These are phyloP conservation scores for Auriscalpium orientale DNA, from an alignment of 768 basidiomycete species.

Conservation along the genomic window DNA sequence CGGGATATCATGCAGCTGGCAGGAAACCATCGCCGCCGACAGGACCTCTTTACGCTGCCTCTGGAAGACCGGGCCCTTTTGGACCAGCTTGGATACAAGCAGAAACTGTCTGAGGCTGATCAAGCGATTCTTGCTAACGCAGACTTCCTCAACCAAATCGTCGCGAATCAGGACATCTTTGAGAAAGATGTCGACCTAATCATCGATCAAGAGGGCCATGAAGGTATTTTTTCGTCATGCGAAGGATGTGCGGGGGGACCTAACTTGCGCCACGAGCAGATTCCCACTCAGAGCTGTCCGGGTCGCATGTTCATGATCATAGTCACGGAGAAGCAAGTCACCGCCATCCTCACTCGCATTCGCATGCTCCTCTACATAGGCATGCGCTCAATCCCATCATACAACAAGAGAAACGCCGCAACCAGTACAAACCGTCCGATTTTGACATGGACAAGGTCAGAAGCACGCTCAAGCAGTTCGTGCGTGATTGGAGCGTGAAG, in stretches of 20 bases:
- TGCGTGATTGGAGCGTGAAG: slow-evolving; percentile 87
- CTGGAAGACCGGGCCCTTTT: slow-evolving; percentile 63
- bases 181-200: slow-evolving; percentile 36
- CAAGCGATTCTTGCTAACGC: slow-evolving; percentile 75
- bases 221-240: no score
- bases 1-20: slow-evolving; percentile 32
- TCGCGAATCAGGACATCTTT: slow-evolving; percentile 78
- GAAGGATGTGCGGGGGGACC: no score
- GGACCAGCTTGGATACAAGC: slow-evolving; percentile 60
- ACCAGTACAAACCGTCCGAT: slow-evolving; percentile 47
- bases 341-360: slow-evolving; percentile 21
- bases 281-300: not conserved
- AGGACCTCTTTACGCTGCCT: slow-evolving; percentile 69
- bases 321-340: not conserved
- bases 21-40: slow-evolving; percentile 60
- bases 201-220: no score
- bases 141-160: slow-evolving; percentile 65
- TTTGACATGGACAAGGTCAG: slow-evolving; percentile 86
- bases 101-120: slow-evolving; percentile 76
- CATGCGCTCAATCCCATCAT: slow-evolving; percentile 20
- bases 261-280: no score
- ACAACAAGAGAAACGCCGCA: slow-evolving; percentile 14
- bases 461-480: slow-evolving; percentile 88
- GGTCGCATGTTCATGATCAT: slow-evolving; percentile 8
- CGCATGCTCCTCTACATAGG: slow-evolving; percentile 28